A percentile compares a stretch with the other conserved stretches of the same genome.
phyloP scores from a whole-genome alignment of 1,284 basidiomycete species.

The Takashimella koratensis region DNA sequence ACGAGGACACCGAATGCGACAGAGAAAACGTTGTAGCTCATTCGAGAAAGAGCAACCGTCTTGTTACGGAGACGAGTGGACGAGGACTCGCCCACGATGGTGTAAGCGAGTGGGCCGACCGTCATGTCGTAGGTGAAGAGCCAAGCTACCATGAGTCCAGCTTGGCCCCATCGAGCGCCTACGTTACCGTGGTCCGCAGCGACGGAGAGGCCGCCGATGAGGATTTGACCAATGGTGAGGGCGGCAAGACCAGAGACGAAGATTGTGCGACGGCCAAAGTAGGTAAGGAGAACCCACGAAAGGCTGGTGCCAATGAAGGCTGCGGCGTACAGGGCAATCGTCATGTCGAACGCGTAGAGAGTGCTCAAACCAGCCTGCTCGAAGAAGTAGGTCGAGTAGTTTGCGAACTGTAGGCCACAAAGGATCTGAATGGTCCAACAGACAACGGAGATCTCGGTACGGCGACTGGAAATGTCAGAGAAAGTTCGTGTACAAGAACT shows the following conservation, averaged over 20 bases:
- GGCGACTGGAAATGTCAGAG: slow-evolving; percentile 1
- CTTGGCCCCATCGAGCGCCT: slow-evolving; percentile 13
- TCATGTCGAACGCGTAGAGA: slow-evolving; percentile 12
- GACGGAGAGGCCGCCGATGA: slow-evolving; percentile 44
- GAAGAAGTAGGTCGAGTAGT: slow-evolving; percentile 25
- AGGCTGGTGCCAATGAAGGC: slow-evolving; percentile 24
- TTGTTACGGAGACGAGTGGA: slow-evolving; percentile 51
- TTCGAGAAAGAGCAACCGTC: slow-evolving; percentile 51
- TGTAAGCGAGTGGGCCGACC: slow-evolving; percentile 38
- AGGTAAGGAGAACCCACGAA: slow-evolving; percentile 25
- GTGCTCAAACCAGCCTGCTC: slow-evolving; percentile 15
- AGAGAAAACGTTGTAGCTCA: slow-evolving; percentile 49
- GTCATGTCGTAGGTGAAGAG: slow-evolving; percentile 29
- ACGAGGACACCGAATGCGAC: slow-evolving; percentile 15
- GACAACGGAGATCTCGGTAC: slow-evolving; percentile 14
- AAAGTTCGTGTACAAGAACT: background rate
- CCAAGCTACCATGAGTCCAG: slow-evolving; percentile 21
- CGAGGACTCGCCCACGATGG: slow-evolving; percentile 48
- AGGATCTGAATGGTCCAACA: slow-evolving; percentile 19
- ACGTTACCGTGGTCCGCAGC: background rate
- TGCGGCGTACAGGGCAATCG: slow-evolving; percentile 4
- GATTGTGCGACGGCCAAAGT: slow-evolving; percentile 49
- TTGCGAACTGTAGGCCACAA: slow-evolving; percentile 22
- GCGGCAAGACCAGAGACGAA: slow-evolving; percentile 49
- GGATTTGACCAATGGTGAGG: slow-evolving; percentile 48